Evolutionary conservation across 2,329 filamentous ascomycete species (phyloP).

Genomic region (Alternaria atra): DNA sequence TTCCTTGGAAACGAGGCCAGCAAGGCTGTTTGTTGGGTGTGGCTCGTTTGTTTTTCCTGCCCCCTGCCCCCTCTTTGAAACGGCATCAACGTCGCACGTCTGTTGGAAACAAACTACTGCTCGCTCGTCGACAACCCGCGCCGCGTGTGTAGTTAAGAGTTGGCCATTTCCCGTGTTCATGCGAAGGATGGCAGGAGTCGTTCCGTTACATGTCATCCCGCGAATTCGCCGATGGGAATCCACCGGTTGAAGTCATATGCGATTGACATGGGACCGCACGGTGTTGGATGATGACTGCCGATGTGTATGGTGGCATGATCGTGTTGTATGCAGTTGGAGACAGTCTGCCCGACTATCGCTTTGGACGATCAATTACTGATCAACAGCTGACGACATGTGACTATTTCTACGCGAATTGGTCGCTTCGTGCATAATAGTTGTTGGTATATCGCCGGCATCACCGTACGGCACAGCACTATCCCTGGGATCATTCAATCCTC

Average conservation of each 20-base stretch:
- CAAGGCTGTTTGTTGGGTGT: conserved; percentile 35
- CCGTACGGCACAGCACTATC: background rate
- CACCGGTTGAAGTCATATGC: conserved; percentile 2
- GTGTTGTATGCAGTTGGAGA: conserved; percentile 3
- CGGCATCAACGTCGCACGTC: conserved; percentile 38
- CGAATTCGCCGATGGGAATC: background rate
- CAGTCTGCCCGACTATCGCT: background rate
- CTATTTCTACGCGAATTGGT: background rate
- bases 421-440: conserved; percentile 2
- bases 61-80: conserved; percentile 36
- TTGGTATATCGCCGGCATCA: background rate
- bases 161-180: conserved; percentile 20
- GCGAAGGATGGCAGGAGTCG: conserved; percentile 10
- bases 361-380: background rate
- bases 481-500: background rate
- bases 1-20: conserved; percentile 31
- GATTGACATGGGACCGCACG: background rate
- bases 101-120: conserved; percentile 29
- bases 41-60: conserved; percentile 29
- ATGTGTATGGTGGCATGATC: background rate
- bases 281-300: background rate
- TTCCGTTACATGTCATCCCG: conserved; percentile 8
- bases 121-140: conserved; percentile 11
- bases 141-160: conserved; percentile 19
- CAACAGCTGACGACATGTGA: conserved; percentile 2